These are phyloP conservation scores for Starmera dryadoides DNA, from an alignment of 805 yeast genomes.

Conservation along the genomic window DNA sequence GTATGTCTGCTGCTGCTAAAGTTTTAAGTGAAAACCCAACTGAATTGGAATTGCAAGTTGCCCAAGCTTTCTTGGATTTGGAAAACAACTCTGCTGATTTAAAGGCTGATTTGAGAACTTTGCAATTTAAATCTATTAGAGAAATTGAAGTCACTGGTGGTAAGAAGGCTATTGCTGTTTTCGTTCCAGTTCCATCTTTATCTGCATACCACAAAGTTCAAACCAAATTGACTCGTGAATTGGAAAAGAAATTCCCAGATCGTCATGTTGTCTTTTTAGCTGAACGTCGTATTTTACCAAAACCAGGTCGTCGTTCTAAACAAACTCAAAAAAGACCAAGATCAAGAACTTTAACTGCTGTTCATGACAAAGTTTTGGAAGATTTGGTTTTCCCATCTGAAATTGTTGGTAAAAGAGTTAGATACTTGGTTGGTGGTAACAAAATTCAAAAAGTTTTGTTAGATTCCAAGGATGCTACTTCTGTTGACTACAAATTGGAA, in stretches of 20 bases:
- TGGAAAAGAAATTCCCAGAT: constrained; percentile 99
- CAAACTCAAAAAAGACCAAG: constrained; percentile 98
- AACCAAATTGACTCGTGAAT: constrained; percentile 96
- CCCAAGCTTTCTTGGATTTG: constrained; percentile 96
- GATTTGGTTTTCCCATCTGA: constrained; percentile 99
- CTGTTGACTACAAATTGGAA: constrained; percentile 97
- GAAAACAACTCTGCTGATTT: constrained; percentile 90
- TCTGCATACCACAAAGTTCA: constrained; percentile 94
- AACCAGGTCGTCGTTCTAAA: constrained; percentile 94
- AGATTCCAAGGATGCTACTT: constrained; percentile 95
- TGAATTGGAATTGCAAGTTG: constrained; percentile 99
- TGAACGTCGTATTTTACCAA: constrained; percentile 99
- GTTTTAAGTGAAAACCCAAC: constrained; percentile 92
- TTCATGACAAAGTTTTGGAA: constrained; percentile 97
- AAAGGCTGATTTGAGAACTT: constrained; percentile 96
- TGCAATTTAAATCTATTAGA: constrained; percentile 97
- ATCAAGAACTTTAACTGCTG: constrained; percentile 98
- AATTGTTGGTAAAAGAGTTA: constrained; percentile 97
- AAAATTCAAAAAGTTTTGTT: constrained; percentile 96
- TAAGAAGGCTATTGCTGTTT: constrained; percentile 96
- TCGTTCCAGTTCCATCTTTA: constrained; percentile 95
- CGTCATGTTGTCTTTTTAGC: constrained; percentile 99
- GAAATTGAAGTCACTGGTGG: constrained; percentile 97
- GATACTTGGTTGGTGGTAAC: constrained; percentile 98
- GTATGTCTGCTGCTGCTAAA: constrained; percentile 96